Conservation (phyloP, 1,284 basidiomycete genomes). For the Cryptococcus sp. region DNA sequence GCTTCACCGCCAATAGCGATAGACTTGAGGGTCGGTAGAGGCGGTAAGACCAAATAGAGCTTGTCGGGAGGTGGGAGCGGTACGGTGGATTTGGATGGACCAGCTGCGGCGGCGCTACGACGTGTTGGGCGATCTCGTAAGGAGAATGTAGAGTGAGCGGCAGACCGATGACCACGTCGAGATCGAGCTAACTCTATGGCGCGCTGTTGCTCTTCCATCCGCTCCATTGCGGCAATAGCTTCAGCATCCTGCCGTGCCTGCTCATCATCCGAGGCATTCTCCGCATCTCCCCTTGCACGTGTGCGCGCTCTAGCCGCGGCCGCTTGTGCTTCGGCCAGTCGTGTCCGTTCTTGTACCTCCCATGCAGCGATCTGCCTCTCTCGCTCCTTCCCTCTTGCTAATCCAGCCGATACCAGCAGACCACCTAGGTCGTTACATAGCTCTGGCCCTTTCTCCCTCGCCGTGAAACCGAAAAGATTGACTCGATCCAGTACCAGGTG, state of each 20-base stretch:
- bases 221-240: conserved; percentile 15
- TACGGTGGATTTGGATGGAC: conserved; percentile 16
- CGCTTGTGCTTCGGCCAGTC: conserved; percentile 35
- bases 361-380: conserved; percentile 48
- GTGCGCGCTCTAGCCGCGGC: conserved; percentile 8
- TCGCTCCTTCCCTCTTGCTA: conserved; percentile 48
- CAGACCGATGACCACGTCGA: conserved; percentile 48
- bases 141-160: conserved; percentile 47
- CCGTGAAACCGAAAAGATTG: conserved; percentile 53
- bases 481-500: conserved; percentile 54
- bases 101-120: conserved; percentile 9
- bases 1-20: conserved; percentile 52
- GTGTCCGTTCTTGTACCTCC: conserved; percentile 42
- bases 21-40: conserved; percentile 46
- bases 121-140: conserved; percentile 43
- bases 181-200: conserved; percentile 35
- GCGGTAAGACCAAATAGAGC: conserved; percentile 50
- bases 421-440: conserved; percentile 47
- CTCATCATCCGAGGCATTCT: conserved; percentile 12
- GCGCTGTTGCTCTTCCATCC: conserved; percentile 25
- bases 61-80: conserved; percentile 39
- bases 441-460: conserved; percentile 45
- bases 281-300: conserved; percentile 7
- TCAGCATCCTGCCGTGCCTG: conserved; percentile 21
- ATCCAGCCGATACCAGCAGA: conserved; percentile 41